Base-by-base conservation (phyloP, 257 asterid species). In the Gentiana dahurica region DNA sequence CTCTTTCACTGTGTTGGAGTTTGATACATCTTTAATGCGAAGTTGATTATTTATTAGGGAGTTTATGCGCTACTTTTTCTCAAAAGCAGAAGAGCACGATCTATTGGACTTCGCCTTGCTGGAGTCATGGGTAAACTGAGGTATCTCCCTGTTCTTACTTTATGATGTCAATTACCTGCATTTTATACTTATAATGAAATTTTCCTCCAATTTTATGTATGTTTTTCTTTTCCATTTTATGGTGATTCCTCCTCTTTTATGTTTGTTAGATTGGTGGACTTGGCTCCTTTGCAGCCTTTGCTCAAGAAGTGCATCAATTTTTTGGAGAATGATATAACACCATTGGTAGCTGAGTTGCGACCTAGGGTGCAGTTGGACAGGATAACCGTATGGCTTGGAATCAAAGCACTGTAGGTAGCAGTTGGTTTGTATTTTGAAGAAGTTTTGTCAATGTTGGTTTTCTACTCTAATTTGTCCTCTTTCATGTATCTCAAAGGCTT, bases 381-480 rank as follows among this genome's bases (percentile, higher is more conserved):
- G 53, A 59, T 75, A 61, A 71, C 98, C 65, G 94, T 91, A 69
- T 91, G 98, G 98, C 92, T 91, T 74, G 97, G 98, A 78, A 85
- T 91, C 81, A 91, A 91, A 78, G 81, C 94, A 77, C 66, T 91
- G 98, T 91, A 87, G 78, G 98, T 76, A 75, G 74, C 77, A 67
- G 77, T 76, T 73, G 69, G 60, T 75, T 73, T 76, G 53, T 59
- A 66, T 75, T 63, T 63, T 60, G 54, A 15, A 59, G 69, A 57
- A 54, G 59, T 61, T 54, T 37, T 62, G 34, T 49, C 62, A 53
- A 33, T 51, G 46, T 55, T 9, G 59, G 34, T 49, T 63, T 59
- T 34, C 70, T 68, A 74, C 48, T 50, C 78, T 69, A 65, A 63
- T 74, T 60, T 66, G 66, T 62, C 41, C 53, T 63, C 32, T 67